Conservation (phyloP, 208 protist species). For the Balamuthia mandrillaris region DNA sequence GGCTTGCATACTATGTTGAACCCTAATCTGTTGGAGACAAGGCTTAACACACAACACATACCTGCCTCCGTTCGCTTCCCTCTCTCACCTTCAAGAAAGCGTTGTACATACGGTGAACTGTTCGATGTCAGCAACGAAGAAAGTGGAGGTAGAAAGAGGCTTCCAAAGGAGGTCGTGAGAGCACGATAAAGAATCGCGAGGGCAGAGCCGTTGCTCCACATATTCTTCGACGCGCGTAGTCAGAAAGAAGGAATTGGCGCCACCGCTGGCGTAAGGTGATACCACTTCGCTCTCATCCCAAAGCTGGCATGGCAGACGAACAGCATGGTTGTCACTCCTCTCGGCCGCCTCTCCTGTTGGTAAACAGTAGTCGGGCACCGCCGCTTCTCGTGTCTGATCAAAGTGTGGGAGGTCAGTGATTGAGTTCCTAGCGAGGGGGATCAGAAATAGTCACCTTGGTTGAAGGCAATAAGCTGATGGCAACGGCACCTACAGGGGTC, state of each 20-base stretch:
- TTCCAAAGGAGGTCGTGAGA: background rate
- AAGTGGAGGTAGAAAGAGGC: background rate
- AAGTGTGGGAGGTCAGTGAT: background rate
- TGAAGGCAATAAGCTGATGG: background rate
- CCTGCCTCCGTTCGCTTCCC: too few relatives aligned
- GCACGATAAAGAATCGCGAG: background rate
- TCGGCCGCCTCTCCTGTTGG: too few relatives aligned
- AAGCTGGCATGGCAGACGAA: background rate
- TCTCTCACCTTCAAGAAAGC: too few relatives aligned
- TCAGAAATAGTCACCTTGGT: background rate
- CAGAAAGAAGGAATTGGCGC: background rate
- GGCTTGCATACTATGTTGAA: slow-evolving; percentile 23
- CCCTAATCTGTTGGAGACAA: background rate
- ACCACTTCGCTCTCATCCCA: background rate
- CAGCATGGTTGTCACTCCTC: background rate
- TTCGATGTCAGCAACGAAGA: slow-evolving; percentile 11
- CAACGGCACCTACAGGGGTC: background rate
- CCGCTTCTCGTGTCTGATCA: background rate
- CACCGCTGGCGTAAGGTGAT: background rate
- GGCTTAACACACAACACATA: background rate
- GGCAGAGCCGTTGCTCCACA: background rate
- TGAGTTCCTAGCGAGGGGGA: background rate
- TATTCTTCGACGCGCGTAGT: background rate
- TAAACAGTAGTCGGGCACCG: background rate
- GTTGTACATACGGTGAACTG: background rate